phyloP scores from a whole-genome alignment of 2,329 filamentous ascomycete genomes.

The Corniculantispora saksenae region DNA sequence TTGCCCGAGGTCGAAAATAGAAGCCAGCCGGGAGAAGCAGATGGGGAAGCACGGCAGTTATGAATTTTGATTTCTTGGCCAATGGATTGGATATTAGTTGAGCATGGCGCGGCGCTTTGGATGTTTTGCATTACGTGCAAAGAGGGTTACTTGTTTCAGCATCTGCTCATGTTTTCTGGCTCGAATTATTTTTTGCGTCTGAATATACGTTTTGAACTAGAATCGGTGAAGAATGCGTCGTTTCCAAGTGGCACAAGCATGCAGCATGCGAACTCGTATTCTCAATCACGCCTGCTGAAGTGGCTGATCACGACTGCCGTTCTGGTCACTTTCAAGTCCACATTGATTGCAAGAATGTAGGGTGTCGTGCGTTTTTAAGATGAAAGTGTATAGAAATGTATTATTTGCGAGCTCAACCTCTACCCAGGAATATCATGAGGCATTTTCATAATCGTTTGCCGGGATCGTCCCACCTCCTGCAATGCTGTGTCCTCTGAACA shows the following conservation, averaged over 20 bases:
- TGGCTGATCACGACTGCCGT: too few relatives aligned
- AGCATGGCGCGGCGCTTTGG: conserved; percentile 6
- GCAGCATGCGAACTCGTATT: too few relatives aligned
- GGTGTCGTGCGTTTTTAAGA: too few relatives aligned
- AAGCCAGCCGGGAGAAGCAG: neutral
- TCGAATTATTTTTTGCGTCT: neutral
- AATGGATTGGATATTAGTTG: neutral
- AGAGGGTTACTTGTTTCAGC: neutral
- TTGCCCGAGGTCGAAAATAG: conserved; percentile 56
- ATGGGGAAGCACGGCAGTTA: neutral
- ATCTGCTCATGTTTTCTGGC: neutral
- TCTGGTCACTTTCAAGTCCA: too few relatives aligned
- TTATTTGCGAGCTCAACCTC: neutral
- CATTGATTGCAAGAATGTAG: too few relatives aligned
- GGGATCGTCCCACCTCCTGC: neutral
- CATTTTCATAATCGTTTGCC: neutral
- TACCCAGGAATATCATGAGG: neutral
- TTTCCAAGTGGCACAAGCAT: too few relatives aligned
- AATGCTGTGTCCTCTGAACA: neutral
- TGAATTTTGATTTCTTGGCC: neutral
- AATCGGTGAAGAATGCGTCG: too few relatives aligned
- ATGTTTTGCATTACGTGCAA: neutral
- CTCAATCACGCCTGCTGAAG: too few relatives aligned
- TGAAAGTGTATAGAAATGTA: too few relatives aligned
- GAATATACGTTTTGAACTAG: neutral